Evolutionary conservation across 2,329 filamentous ascomycete species (phyloP).

Genomic region (Apiospora saccharicola): DNA sequence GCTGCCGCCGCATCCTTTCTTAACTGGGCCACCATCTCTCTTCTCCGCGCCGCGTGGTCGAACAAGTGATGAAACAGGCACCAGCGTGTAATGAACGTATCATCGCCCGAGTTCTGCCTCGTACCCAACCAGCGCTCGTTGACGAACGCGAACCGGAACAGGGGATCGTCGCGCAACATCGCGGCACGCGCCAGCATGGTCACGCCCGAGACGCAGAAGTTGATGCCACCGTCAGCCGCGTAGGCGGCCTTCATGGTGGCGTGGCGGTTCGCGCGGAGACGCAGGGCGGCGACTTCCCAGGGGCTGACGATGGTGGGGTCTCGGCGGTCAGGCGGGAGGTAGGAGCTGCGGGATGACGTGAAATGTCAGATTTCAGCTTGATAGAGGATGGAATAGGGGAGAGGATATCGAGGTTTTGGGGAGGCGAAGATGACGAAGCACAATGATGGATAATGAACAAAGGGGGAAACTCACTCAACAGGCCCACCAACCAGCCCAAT

Average conservation of each 20-base stretch:
- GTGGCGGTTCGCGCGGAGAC: background rate
- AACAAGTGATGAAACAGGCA: background rate
- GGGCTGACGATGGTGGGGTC: background rate
- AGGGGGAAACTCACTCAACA: background rate
- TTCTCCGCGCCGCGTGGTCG: background rate
- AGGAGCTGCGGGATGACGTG: background rate
- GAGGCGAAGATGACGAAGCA: too few relatives aligned
- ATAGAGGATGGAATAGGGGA: too few relatives aligned
- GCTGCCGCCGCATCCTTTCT: background rate
- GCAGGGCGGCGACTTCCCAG: background rate
- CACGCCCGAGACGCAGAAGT: background rate
- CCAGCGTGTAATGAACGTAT: background rate
- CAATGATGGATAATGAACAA: too few relatives aligned
- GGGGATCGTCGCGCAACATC: background rate
- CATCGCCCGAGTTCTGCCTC: conserved; percentile 2
- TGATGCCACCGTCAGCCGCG: conserved; percentile 4
- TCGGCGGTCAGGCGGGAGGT: background rate
- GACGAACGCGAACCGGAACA: background rate
- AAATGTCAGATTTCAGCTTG: too few relatives aligned
- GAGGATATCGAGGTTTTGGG: too few relatives aligned
- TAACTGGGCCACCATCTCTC: background rate
- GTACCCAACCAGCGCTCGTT: background rate
- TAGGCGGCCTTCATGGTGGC: background rate
- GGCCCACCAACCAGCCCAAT: background rate
- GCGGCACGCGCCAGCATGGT: background rate